These are phyloP conservation scores for Coemansia sp. DNA, from an alignment of 371 early-diverging fungal species.

Conservation along the genomic window DNA sequence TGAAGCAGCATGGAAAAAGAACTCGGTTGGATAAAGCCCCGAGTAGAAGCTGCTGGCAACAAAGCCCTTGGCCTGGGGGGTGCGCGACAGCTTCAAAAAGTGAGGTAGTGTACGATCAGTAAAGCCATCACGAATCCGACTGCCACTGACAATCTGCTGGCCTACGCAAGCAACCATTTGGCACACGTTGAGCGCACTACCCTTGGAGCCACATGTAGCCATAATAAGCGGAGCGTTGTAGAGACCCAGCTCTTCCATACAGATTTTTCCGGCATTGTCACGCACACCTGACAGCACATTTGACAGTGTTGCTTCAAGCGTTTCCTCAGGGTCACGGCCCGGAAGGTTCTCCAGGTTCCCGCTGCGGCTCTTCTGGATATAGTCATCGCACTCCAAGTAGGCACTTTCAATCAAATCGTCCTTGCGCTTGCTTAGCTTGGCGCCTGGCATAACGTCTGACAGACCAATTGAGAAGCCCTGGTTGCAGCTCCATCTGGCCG, in stretches of 20 bases:
- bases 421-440: constrained; percentile 72
- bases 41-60: constrained; percentile 96
- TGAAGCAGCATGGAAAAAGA: constrained; percentile 99
- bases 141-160: constrained; percentile 98
- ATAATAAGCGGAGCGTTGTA: constrained; percentile 98
- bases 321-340: constrained; percentile 87
- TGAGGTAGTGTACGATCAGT: constrained; percentile 96
- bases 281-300: constrained; percentile 90
- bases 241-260: constrained; percentile 89
- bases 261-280: constrained; percentile 94
- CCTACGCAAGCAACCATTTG: constrained; percentile 99
- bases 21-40: constrained; percentile 95
- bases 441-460: constrained; percentile 95
- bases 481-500: constrained; percentile 90
- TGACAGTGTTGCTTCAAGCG: constrained; percentile 88
- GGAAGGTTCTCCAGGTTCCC: constrained; percentile 82
- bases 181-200: constrained; percentile 97
- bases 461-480: constrained; percentile 98
- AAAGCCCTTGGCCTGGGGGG: constrained; percentile 96
- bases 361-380: constrained; percentile 68
- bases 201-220: constrained; percentile 98
- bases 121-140: constrained; percentile 97
- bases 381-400: constrained; percentile 81
- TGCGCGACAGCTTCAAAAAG: constrained; percentile 87
- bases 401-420: constrained; percentile 76